Conservation (phyloP, 495 filamentous ascomycete genomes). For the Xanthoparmelia taractica region DNA sequence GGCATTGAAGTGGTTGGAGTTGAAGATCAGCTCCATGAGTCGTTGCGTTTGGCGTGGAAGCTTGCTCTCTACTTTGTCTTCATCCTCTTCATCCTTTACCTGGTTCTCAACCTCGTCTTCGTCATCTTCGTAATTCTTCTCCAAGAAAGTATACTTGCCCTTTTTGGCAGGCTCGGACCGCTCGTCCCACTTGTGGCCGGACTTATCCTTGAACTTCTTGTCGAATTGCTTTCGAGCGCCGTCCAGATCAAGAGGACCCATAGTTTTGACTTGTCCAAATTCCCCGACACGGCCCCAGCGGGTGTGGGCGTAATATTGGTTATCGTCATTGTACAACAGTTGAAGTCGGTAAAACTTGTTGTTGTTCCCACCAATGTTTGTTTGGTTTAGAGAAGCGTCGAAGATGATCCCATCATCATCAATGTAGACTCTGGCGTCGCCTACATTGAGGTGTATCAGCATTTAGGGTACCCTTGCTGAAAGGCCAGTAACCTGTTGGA, state of each 20-base stretch:
- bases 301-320: slow-evolving; percentile 51
- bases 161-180: slow-evolving; percentile 49
- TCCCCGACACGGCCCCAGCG: slow-evolving; percentile 79
- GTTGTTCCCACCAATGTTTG: slow-evolving; percentile 47
- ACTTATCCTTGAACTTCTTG: slow-evolving; percentile 73
- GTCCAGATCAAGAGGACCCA: slow-evolving; percentile 37
- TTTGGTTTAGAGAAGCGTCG: slow-evolving; percentile 46
- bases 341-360: slow-evolving; percentile 47
- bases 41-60: slow-evolving; percentile 51
- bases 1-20: slow-evolving; percentile 55
- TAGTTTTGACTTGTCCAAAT: slow-evolving; percentile 47
- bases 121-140: slow-evolving; percentile 58
- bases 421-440: slow-evolving; percentile 51
- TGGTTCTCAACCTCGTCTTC: slow-evolving; percentile 40
- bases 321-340: slow-evolving; percentile 15
- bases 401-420: slow-evolving; percentile 54
- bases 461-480: background rate
- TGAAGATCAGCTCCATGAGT: slow-evolving; percentile 78
- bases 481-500: background rate
- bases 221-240: slow-evolving; percentile 50
- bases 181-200: slow-evolving; percentile 59
- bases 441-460: background rate
- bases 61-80: slow-evolving; percentile 34
- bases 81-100: slow-evolving; percentile 16
- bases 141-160: slow-evolving; percentile 65